Conservation (phyloP, 441 rosid species). For the Metrosideros polymorpha region DNA sequence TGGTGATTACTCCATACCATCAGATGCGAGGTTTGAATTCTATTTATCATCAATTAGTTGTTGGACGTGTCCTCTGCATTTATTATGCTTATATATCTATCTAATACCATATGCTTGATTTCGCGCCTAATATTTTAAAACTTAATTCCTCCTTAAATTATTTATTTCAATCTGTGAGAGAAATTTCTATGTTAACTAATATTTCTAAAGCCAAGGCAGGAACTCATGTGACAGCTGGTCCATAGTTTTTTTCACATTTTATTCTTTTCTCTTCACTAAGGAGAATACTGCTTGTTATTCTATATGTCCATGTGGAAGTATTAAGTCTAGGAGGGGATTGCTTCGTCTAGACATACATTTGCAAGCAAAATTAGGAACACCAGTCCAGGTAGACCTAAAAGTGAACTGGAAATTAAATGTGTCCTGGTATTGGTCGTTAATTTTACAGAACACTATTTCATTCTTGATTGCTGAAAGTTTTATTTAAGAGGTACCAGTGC, state of each 20-base stretch:
- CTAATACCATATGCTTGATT: neutral
- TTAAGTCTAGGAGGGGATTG: neutral
- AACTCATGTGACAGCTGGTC: neutral
- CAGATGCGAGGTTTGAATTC: slow-evolving; percentile 51
- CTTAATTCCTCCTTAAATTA: neutral
- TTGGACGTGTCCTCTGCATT: neutral
- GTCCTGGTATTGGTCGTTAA: neutral
- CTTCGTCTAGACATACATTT: neutral
- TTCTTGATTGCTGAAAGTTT: neutral
- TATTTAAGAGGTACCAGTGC: neutral
- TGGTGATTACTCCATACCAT: slow-evolving; percentile 51
- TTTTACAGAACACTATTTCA: neutral
- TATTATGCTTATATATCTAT: neutral
- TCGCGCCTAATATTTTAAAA: neutral
- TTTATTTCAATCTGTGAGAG: neutral
- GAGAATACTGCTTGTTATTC: neutral
- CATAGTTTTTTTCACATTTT: neutral
- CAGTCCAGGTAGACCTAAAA: neutral
- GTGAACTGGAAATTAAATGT: neutral
- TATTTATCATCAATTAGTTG: neutral
- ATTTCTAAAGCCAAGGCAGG: neutral
- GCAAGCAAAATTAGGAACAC: neutral
- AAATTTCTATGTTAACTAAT: neutral
- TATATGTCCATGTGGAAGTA: neutral
- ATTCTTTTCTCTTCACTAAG: neutral